Conservation (phyloP, 192 early-diverging fungal species). For the Chytriomyces hyalinus region DNA sequence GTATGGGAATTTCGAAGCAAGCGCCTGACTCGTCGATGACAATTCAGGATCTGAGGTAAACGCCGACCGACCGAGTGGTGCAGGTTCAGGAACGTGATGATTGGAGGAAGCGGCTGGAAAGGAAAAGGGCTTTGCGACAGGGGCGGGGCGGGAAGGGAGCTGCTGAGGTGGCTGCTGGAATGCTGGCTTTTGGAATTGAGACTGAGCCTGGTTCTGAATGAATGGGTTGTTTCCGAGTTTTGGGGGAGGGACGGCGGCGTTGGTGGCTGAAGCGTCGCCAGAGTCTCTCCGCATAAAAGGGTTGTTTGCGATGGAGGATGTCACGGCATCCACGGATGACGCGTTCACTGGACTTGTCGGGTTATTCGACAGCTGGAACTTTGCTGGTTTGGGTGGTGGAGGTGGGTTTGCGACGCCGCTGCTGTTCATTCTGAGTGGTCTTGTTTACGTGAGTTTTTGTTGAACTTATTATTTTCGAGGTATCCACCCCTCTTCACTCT, state of each 20-base stretch:
- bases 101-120: background rate
- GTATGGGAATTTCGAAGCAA: slow-evolving; percentile 52
- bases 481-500: too few species aligned
- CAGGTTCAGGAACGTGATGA: slow-evolving; percentile 26
- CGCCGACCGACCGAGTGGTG: slow-evolving; percentile 5
- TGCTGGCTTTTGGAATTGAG: background rate
- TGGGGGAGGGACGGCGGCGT: background rate
- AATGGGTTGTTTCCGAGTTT: background rate
- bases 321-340: slow-evolving; percentile 4
- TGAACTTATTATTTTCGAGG: too few species aligned
- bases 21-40: slow-evolving; percentile 43
- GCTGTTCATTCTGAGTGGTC: slow-evolving; percentile 1
- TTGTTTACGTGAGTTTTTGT: background rate
- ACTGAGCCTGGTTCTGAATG: background rate
- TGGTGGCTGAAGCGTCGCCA: background rate
- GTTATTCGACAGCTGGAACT: slow-evolving; percentile 19
- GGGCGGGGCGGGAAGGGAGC: slow-evolving; percentile 1
- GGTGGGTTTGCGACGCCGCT: slow-evolving; percentile 17
- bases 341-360: background rate
- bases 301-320: slow-evolving; percentile 23
- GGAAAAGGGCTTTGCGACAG: background rate
- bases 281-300: slow-evolving; percentile 22
- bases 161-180: background rate
- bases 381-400: slow-evolving; percentile 36
- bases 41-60: slow-evolving; percentile 26